Evolutionary conservation across 176 grass and related monocot species (phyloP).

Genomic region (Oryza glumipatula): DNA sequence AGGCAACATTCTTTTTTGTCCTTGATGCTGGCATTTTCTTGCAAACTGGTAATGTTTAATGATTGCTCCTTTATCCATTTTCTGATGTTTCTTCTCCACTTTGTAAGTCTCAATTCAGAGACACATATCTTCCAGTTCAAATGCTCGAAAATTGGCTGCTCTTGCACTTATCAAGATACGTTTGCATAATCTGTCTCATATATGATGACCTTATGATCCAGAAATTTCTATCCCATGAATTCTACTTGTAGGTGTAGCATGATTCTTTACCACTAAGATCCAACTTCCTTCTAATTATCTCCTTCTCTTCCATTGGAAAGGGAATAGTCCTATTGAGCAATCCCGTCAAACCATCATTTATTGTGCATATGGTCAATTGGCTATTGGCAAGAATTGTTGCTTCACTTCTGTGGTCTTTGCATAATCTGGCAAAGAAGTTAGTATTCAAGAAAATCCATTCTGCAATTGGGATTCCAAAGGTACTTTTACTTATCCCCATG

Average conservation of each 20-base stretch:
- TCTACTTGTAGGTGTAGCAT: conserved; percentile 25
- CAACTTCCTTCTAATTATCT: neutral
- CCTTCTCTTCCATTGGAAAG: conserved; percentile 52
- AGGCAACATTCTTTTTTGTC: neutral
- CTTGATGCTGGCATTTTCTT: neutral
- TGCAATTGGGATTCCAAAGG: conserved; percentile 90
- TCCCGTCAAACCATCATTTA: conserved; percentile 43
- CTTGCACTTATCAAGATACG: conserved; percentile 79
- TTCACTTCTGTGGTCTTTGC: conserved; percentile 75
- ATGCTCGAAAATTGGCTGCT: conserved; percentile 66
- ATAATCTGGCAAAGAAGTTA: conserved; percentile 81
- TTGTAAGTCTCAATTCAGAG: conserved; percentile 83
- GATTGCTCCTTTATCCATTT: conserved; percentile 5
- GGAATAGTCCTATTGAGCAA: conserved; percentile 69
- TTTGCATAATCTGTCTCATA: conserved; percentile 32
- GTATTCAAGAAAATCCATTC: conserved; percentile 90
- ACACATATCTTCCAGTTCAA: conserved; percentile 74
- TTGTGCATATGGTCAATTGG: conserved; percentile 61
- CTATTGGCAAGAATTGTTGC: conserved; percentile 69
- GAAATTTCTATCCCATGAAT: conserved; percentile 3
- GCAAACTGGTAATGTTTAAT: neutral
- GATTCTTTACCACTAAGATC: conserved; percentile 26
- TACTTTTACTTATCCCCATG: conserved; percentile 25
- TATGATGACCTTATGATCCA: conserved; percentile 30
- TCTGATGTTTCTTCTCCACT: conserved; percentile 39